Evolutionary conservation across 106 monocot species (phyloP), one percentile per base, ranked within the genome.

Genomic region (Dendrobium catenatum): DNA sequence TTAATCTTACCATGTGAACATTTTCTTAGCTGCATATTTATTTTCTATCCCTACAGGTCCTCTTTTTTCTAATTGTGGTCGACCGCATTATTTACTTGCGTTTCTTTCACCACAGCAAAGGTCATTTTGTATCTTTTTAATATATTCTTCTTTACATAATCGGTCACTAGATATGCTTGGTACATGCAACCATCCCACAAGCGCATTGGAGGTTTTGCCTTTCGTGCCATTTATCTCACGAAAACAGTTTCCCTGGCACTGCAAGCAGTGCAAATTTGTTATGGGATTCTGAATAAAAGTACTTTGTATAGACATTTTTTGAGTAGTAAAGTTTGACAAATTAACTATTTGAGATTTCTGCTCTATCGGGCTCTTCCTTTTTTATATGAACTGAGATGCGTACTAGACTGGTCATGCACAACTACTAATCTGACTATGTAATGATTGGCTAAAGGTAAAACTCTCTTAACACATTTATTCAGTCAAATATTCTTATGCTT

Each of bases 351-450:
- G 73, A 94, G 95, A 2, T 98, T 98, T 72, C 86, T 94, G 56
- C 81, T 98, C 58, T 98, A 95, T 84, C 98, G 98, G 79, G 93
- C 89, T 20, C 86, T 94, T 31, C 98, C 98, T 11, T 98, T 98
- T 83, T 83, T 98, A 33, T 98, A 98, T 95, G 98, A 98, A 79
- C 85, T 98, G 47, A 89, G 98, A 49, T 98, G 98, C 86, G 95
- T 95, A 72, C 98, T 98, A 78, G 98, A 98, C 79, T 98, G 98
- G 98, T 95, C 94, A 16, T 98, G 94, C 70, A 98, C 98, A 73
- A 49, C 88, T 1, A 98, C 98, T 43, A 95, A 94, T 84, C 84
- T 98, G 33, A 98, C 98, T 80, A 98, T 98, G 98, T 98, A 98
- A 98, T 81, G 94, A 98, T 80, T 98, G 98, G 98, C 83, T 98